Evolutionary conservation across 2,329 filamentous ascomycete genomes (phyloP), one percentile per base, ranked within the genome.

Genomic region (Penicillium sp.): DNA sequence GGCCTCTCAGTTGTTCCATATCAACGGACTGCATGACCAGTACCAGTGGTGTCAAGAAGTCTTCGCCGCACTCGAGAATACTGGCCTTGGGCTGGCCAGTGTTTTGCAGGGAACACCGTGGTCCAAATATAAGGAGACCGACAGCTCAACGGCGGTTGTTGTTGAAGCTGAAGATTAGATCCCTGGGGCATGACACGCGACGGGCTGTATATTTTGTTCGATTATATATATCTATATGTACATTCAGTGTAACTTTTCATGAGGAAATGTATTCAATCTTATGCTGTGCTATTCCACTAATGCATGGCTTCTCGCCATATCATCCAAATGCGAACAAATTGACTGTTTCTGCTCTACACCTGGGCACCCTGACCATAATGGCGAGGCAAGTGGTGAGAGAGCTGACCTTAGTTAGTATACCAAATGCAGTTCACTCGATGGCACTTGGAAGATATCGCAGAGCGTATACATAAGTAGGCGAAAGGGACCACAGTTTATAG

Each of bases 21-120:
- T 20, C 4, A 47, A 50, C 33, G 42, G 27, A 12, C 42, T 47
- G n/a, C 13, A 49, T n/a, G 47, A 45, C 37, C 47, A 46, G 4
- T 57, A 53, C 20, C 29, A 53, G 8, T 55, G 52, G 50, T 57
- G 50, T 18, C 55, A 57, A 27, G 50, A 53, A 23, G 50, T 53
- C 23, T 50, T 55, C 38, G 32, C 47, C 37, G 29, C 43, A 9
- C 33, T 57, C 18, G 50, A 55, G 37, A 42, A 40, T 0, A 32
- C 49, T 39, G 50, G 52, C 3, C 28, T 57, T 9, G 50, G 53
- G 2, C 13, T 53, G 1, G 43, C 50, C n/a, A 40, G 42, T 24
- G 41, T 46, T n/a, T 25, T 57, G 18, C 47, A 44, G 33, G 55
- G 50, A 6, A 57, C 53, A n/a, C 53, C 53, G 9, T 57, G 55